A percentile compares a stretch with the other conserved stretches of the same genome.
phyloP scores from a whole-genome alignment of 1,284 basidiomycete species.

The Leccinum subfulvum region DNA sequence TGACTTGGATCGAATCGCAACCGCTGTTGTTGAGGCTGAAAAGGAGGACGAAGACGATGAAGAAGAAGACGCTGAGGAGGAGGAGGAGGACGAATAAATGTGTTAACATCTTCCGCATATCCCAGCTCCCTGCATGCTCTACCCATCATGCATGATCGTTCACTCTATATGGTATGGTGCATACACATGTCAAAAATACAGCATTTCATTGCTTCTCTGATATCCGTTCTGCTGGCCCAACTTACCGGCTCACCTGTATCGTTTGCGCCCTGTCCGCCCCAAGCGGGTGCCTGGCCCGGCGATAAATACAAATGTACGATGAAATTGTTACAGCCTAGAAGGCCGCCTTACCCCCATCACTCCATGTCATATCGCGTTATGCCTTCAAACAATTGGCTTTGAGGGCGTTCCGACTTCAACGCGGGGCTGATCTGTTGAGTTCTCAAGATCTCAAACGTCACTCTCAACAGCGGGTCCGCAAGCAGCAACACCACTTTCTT shows the following conservation, averaged over 20 bases:
- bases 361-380: not conserved
- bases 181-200: conserved; percentile 39
- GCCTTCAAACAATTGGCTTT: not conserved
- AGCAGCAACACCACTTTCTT: not conserved
- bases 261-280: not conserved
- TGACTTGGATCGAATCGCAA: conserved; percentile 98
- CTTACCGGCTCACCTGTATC: not conserved
- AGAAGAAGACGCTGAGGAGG: conserved; percentile 82
- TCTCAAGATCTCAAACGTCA: not conserved
- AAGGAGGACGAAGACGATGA: conserved; percentile 86
- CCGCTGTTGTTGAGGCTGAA: conserved; percentile 87
- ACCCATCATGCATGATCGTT: conserved; percentile 29
- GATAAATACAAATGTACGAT: not conserved
- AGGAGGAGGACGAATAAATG: conserved; percentile 52
- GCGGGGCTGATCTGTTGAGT: not conserved
- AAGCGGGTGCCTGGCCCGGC: not conserved
- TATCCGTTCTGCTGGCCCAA: not conserved
- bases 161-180: conserved; percentile 42
- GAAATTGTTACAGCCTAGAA: not conserved
- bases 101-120: conserved; percentile 20
- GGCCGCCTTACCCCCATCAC: not conserved
- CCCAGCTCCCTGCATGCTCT: conserved; percentile 24
- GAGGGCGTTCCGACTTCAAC: no score
- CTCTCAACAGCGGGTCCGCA: not conserved
- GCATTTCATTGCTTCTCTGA: conserved; percentile 18